Conservation (phyloP, 1,284 basidiomycete genomes). For the Boletellus deceptivus region DNA sequence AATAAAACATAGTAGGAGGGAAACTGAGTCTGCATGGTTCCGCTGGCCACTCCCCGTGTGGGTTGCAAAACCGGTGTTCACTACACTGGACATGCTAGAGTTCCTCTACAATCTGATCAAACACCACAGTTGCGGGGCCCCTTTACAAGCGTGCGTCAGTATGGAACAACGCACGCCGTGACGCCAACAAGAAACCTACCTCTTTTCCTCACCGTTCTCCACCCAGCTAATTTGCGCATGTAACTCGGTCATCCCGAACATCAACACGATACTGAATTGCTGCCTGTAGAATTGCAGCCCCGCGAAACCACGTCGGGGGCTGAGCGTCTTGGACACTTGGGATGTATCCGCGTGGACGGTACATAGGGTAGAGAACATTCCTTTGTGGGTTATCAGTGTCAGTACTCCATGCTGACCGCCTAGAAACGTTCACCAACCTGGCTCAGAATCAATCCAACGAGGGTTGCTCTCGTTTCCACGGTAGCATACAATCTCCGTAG, state of each 20-base stretch:
- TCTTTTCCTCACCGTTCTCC: slow-evolving; percentile 33
- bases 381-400: slow-evolving; percentile 27
- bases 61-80: background rate
- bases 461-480: slow-evolving; percentile 38
- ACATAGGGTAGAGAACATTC: slow-evolving; percentile 44
- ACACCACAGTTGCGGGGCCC: slow-evolving; percentile 32
- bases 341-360: slow-evolving; percentile 42
- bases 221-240: slow-evolving; percentile 47
- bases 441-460: slow-evolving; percentile 45
- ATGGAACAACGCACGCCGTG: too few species aligned
- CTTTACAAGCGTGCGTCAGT: slow-evolving; percentile 17
- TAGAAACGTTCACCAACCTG: slow-evolving; percentile 30
- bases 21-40: too few species aligned
- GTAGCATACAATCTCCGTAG: slow-evolving; percentile 41
- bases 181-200: slow-evolving; percentile 9
- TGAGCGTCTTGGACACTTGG: slow-evolving; percentile 29
- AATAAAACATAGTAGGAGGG: too few species aligned
- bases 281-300: slow-evolving; percentile 39
- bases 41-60: too few species aligned
- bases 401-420: background rate
- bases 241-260: slow-evolving; percentile 48
- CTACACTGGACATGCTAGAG: slow-evolving; percentile 7
- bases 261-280: slow-evolving; percentile 46
- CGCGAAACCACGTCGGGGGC: slow-evolving; percentile 32
- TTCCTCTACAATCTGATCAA: slow-evolving; percentile 34